A percentile compares a stretch with the other conserved stretches of the same genome.
phyloP scores from a whole-genome alignment of 2,329 filamentous ascomycete species.

The Ciborinia camelliae region DNA sequence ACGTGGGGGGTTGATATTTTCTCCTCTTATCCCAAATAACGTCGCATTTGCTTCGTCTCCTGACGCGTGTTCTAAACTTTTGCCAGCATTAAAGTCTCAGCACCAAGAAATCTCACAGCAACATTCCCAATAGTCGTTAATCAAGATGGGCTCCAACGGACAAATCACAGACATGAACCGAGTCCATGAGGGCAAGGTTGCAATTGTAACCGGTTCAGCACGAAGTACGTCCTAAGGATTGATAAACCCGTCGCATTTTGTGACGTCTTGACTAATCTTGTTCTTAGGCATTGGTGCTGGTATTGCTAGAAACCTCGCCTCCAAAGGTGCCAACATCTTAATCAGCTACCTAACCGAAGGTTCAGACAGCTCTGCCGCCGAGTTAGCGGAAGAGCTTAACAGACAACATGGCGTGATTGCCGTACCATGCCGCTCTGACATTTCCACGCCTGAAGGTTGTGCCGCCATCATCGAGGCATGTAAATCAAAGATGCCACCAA shows the following conservation, averaged over 20 bases:
- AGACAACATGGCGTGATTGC: constrained; percentile 56
- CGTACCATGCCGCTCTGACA: constrained; percentile 65
- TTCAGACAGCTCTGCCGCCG: constrained; percentile 49
- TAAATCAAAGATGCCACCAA: constrained; percentile 33
- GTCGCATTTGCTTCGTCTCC: not conserved
- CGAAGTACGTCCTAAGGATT: constrained; percentile 51
- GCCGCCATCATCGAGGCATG: constrained; percentile 54
- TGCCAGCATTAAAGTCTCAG: not conserved
- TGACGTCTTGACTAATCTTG: constrained; percentile 6
- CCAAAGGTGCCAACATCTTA: constrained; percentile 58
- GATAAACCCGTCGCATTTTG: not conserved
- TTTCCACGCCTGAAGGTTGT: constrained; percentile 58
- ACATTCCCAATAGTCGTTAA: not conserved
- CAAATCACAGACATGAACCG: not conserved
- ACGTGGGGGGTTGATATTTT: not conserved
- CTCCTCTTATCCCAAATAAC: not conserved
- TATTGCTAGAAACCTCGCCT: constrained; percentile 62
- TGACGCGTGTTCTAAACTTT: not conserved
- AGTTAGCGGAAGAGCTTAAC: constrained; percentile 52
- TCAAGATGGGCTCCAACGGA: not conserved
- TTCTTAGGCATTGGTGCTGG: constrained; percentile 64
- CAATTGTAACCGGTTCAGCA: constrained; percentile 72
- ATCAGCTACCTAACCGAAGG: constrained; percentile 62
- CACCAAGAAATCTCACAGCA: not conserved
- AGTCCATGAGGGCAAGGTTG: constrained; percentile 61